These are phyloP conservation scores for Populus hybrid DNA, from an alignment of 441 rosid genomes.

Conservation along the genomic window DNA sequence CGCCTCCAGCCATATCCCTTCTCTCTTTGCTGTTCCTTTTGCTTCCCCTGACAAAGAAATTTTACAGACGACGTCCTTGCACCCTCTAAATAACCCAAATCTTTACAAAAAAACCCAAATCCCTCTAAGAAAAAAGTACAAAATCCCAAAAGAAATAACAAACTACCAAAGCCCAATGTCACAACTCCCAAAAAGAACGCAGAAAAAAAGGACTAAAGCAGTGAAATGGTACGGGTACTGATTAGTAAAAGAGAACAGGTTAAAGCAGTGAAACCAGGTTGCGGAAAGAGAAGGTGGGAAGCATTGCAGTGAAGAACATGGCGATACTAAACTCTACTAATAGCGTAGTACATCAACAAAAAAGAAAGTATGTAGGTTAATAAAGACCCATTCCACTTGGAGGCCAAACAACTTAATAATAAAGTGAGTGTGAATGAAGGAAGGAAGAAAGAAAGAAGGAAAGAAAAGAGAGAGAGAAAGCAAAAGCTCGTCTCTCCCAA, in stretches of 20 bases:
- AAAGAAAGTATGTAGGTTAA: constrained; percentile 1
- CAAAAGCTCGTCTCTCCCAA: constrained; percentile 10
- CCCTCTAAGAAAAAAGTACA: constrained; percentile 9
- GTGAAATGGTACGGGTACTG: background rate
- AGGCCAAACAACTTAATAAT: constrained; percentile 20
- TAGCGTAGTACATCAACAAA: background rate
- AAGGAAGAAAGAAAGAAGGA: constrained; percentile 6
- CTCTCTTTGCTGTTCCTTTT: background rate
- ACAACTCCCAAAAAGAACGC: constrained; percentile 16
- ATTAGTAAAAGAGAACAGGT: background rate
- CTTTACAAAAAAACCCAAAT: constrained; percentile 26
- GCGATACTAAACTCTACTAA: background rate
- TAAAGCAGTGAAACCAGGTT: background rate
- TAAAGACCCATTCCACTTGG: constrained; percentile 25
- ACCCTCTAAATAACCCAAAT: constrained; percentile 23
- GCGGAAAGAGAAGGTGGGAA: background rate
- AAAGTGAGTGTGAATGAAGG: constrained; percentile 1
- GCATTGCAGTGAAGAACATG: background rate
- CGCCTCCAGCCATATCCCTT: constrained; percentile 58
- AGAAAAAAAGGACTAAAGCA: background rate
- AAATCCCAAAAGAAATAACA: constrained; percentile 12
- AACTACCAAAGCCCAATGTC: constrained; percentile 13
- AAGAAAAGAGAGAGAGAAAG: constrained; percentile 6
- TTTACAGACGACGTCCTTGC: constrained; percentile 3
- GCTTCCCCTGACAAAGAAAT: constrained; percentile 8